phyloP scores from a whole-genome alignment of 768 basidiomycete species.

The Flagelloscypha sp. region DNA sequence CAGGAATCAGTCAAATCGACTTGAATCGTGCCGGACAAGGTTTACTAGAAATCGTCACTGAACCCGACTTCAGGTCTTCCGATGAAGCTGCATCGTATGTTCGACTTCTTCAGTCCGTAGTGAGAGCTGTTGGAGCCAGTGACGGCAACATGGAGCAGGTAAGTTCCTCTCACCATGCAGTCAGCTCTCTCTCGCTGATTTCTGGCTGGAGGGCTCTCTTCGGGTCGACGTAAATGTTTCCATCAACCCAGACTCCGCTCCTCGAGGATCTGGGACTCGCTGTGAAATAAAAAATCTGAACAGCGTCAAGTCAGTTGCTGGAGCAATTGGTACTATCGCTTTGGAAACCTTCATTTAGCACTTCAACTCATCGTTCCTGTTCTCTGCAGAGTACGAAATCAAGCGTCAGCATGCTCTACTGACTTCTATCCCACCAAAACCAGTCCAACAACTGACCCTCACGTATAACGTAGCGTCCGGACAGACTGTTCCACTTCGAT shows the following conservation, averaged over 20 bases:
- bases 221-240: conserved; percentile 96
- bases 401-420: conserved; percentile 64
- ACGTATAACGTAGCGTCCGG: conserved; percentile 90
- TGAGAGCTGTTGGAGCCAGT: conserved; percentile 79
- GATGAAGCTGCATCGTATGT: conserved; percentile 91
- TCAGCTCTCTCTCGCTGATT: conserved; percentile 1
- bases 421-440: conserved; percentile 18
- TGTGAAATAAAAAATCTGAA: conserved; percentile 98
- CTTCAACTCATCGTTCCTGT: neutral
- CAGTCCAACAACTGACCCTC: conserved; percentile 40
- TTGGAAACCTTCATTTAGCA: neutral
- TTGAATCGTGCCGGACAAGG: conserved; percentile 86
- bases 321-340: conserved; percentile 61
- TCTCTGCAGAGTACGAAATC: conserved; percentile 65
- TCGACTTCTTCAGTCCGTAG: conserved; percentile 66
- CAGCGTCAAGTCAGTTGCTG: conserved; percentile 75
- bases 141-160: conserved; percentile 98
- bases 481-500: conserved; percentile 74
- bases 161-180: conserved; percentile 8
- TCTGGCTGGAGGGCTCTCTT: conserved; percentile 68
- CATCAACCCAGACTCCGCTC: conserved; percentile 56
- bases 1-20: conserved; percentile 58
- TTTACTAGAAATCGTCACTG: conserved; percentile 93
- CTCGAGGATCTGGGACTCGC: conserved; percentile 63
- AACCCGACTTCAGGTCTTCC: conserved; percentile 87